Evolutionary conservation across 2,329 filamentous ascomycete species (phyloP), one percentile per base, ranked within the genome.

Genomic region (Bimuria novae-zelandiae): DNA sequence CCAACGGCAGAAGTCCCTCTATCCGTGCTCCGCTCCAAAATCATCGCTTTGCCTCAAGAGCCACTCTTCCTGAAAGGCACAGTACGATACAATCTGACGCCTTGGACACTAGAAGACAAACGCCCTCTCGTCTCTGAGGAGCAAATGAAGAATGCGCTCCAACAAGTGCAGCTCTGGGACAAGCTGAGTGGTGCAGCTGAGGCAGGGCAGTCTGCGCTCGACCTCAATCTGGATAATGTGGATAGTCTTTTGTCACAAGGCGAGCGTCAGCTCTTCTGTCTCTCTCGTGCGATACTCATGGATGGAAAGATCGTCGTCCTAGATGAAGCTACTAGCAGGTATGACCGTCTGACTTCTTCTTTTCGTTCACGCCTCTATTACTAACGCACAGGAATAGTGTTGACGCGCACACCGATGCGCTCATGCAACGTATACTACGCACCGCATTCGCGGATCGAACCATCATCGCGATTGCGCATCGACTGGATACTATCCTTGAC

Each of bases 401-500:
- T 66, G 92, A 97, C 76, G 96, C 96, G 74, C 87, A 86, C 14
- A 97, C 92, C 1, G 92, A 97, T 68, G 82, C 87, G 39, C 95
- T 95, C 76, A 96, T 97, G 63, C 92, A 97, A 75, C 90, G 89
- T 65, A 96, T 92, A 0, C 90, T 97, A 57, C 87, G 91, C 21
- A 89, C 95, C 72, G 80, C 75, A 57, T 97, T 82, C 96, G 61
- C 87, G 85, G 57, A 79, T 75, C 85, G 90, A 71, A 97, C 92
- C 1, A 95, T 94, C 60, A 89, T 96, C 71, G 96, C 92, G 0
- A 96, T 97, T 68, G 92, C 92, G 0, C 93, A 97, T 73, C 85
- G 92, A 21, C 80, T 97, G 62, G 90, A 95, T 69, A 97, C 92
- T 0, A 96, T 97, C 73, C 90, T 92, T 12, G 92, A 97, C 71